A percentile compares a stretch with the other conserved stretches of the same genome.
Evolutionary conservation across 2,329 filamentous ascomycete genomes (phyloP).

Genomic region (Hypoxylon sp.): DNA sequence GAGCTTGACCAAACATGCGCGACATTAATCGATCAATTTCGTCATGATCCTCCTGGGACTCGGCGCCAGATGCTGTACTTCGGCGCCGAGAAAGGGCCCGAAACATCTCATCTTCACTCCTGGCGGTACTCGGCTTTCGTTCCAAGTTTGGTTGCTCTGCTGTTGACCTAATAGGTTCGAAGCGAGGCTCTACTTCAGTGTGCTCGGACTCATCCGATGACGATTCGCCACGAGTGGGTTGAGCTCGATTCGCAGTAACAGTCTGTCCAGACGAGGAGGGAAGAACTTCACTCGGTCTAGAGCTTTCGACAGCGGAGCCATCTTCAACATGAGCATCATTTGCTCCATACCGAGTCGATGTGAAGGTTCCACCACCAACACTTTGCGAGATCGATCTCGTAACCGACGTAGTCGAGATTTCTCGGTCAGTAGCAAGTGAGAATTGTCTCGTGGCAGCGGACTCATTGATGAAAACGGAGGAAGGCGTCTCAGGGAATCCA

Average conservation of each 20-base stretch:
- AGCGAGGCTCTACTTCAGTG: slow-evolving; percentile 42
- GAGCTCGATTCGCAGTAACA: slow-evolving; percentile 1
- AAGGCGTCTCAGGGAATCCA: slow-evolving; percentile 51
- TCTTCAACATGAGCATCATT: slow-evolving; percentile 20
- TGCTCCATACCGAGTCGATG: slow-evolving; percentile 14
- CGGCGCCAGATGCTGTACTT: slow-evolving; percentile 53
- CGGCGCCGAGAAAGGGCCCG: slow-evolving; percentile 61
- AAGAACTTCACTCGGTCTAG: slow-evolving; percentile 20
- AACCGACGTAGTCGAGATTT: slow-evolving; percentile 10
- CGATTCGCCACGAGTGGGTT: slow-evolving; percentile 17
- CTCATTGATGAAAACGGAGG: slow-evolving; percentile 31
- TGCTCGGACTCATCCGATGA: slow-evolving; percentile 38
- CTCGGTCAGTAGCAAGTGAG: slow-evolving; percentile 17
- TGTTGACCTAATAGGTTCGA: slow-evolving; percentile 49
- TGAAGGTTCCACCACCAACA: background rate
- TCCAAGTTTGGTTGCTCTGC: slow-evolving; percentile 39
- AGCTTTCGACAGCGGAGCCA: background rate
- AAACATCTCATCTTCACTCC: slow-evolving; percentile 66
- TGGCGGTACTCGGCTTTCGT: slow-evolving; percentile 45
- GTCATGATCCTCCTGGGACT: slow-evolving; percentile 56
- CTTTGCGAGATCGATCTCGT: slow-evolving; percentile 12
- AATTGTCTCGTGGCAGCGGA: slow-evolving; percentile 27
- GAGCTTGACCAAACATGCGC: slow-evolving; percentile 75
- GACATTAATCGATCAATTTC: slow-evolving; percentile 74
- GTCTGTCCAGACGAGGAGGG: slow-evolving; percentile 26